Base-by-base conservation (phyloP, 1,139 yeast species). In the Geotrichum aggregatum region DNA sequence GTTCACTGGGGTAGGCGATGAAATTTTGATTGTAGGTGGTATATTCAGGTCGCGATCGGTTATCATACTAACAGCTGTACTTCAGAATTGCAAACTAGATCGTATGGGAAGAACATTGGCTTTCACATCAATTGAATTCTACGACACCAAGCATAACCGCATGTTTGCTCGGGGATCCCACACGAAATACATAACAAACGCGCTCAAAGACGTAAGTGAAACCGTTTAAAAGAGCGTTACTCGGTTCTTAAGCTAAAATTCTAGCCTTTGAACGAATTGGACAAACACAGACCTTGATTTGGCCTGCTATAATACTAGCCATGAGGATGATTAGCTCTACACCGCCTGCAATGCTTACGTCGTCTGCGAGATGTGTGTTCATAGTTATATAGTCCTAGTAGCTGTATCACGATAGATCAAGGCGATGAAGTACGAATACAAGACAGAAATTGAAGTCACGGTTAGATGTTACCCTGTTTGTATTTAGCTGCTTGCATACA, bases 121-220 rank as follows among this genome's bases (percentile, higher is more conserved):
- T 7, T 73, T 67, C 56, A 73, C 77, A 21, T 59, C 64, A 10
- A 66, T 73, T 14, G 72, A 70, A 43, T 66, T 73, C 45, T 63
- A 55, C 52, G 61, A 67, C 44, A 58, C 56, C 22, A 52, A 59
- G 13, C 56, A 63, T 33, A 59, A 59, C 26, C 51, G 57, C 22
- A 58, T 72, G 43, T 69, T 73, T 54, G 77, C 77, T 7, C 60
- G 75, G 8, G 77, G 77, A 4, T 66, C 71, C 26, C 77, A 73
- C 57, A 73, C 77, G 10, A 73, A 73, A 59, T 71, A 70, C 56
- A 63, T 73, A 44, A 67, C 70, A 10, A 61, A 60, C 30, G 76
- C 76, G 2, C 54, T 61, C 51, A 66, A 63, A 36, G 70, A 71
- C 54, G 71, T 66, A 55, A 60, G 71, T 58, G 41, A 24, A 16